Percentiles rank a stretch among this genome's conserved stretches.
Conservation (phyloP, 257 asterid genomes). For the Solanum appendiculatum region DNA sequence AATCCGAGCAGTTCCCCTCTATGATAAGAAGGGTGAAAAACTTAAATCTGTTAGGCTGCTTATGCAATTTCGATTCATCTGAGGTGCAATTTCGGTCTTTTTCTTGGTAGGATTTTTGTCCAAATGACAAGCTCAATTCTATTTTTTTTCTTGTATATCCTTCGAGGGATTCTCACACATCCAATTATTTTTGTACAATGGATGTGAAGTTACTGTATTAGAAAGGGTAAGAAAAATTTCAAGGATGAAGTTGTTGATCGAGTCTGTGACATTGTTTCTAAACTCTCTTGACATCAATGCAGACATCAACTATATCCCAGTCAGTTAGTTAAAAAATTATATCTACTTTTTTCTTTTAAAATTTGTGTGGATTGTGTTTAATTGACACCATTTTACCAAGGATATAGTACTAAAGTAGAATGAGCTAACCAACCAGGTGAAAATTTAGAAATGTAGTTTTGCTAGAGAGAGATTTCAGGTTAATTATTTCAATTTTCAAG, state of each 20-base stretch:
- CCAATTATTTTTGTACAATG: neutral
- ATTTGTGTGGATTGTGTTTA: neutral
- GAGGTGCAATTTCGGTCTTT: conserved; percentile 2
- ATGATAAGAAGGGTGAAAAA: conserved; percentile 76
- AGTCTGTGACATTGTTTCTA: neutral
- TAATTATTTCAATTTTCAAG: neutral
- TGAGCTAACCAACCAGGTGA: neutral
- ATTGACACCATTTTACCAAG: neutral
- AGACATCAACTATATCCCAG: neutral
- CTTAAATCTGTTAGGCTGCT: conserved; percentile 81
- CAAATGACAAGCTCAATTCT: neutral
- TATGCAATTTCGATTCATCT: conserved; percentile 66
- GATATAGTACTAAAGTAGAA: neutral
- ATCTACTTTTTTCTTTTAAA: neutral
- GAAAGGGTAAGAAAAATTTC: neutral
- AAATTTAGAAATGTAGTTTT: neutral
- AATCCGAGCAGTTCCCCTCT: conserved; percentile 73
- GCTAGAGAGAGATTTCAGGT: neutral
- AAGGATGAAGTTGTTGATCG: neutral
- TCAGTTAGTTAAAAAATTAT: neutral
- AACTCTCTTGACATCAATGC: neutral
- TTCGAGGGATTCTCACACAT: neutral
- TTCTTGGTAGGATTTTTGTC: neutral
- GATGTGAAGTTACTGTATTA: neutral
- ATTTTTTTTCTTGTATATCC: neutral